Percentiles rank a stretch among this genome's conserved stretches.
Conservation (phyloP, 2,329 filamentous ascomycete genomes). For the Colletotrichum higginsianum region DNA sequence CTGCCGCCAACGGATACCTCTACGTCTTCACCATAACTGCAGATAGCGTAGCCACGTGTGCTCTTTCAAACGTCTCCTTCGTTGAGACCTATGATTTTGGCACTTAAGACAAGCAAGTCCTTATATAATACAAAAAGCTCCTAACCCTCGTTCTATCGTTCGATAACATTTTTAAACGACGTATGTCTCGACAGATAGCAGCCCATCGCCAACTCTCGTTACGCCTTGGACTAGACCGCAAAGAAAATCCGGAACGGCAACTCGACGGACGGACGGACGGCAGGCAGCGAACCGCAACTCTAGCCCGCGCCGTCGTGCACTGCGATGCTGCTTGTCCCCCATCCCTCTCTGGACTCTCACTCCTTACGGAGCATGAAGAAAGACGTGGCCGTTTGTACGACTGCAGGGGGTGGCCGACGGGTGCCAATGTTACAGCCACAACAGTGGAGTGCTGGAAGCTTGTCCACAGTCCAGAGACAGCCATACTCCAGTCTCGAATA, state of each 20-base stretch:
- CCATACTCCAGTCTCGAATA: conserved; percentile 2
- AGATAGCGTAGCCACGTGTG: neutral
- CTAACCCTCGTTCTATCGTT: neutral
- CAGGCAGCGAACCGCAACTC: conserved; percentile 5
- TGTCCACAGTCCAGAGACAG: conserved; percentile 18
- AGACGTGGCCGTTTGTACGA: neutral
- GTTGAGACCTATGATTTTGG: neutral
- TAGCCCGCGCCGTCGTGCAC: neutral
- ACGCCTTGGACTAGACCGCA: conserved; percentile 10
- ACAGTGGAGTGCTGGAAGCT: conserved; percentile 32
- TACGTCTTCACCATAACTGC: neutral
- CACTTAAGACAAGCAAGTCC: conserved; percentile 1
- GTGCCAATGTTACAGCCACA: conserved; percentile 30
- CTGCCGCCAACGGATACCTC: neutral
- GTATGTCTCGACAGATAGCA: neutral
- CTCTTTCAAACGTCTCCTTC: neutral
- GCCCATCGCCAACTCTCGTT: neutral
- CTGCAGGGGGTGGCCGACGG: conserved; percentile 6
- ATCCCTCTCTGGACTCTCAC: conserved; percentile 1
- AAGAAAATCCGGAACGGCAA: neutral
- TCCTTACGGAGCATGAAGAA: conserved; percentile 3
- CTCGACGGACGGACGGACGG: conserved; percentile 1
- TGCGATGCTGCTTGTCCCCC: conserved; percentile 2
- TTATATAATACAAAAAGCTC: neutral
- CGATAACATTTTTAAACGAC: neutral